Conservation (phyloP, 1,139 yeast species). For the Hyphopichia khmerensis region DNA sequence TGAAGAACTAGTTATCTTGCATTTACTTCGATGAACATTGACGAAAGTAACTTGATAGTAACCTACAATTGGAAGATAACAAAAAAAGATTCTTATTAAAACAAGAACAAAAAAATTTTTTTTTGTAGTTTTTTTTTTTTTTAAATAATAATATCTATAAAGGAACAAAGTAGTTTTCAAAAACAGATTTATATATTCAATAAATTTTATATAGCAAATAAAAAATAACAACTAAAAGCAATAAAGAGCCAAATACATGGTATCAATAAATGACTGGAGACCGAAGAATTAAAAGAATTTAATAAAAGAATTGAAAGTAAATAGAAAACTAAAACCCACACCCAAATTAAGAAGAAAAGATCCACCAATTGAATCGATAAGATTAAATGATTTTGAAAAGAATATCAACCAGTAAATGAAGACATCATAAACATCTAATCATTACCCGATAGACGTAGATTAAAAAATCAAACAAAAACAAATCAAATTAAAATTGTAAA, state of each 20-base stretch:
- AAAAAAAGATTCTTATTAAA: background rate
- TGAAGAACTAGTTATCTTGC: too few species aligned
- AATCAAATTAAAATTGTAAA: background rate
- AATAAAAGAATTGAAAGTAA: background rate
- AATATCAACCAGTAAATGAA: background rate
- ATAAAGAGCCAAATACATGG: background rate
- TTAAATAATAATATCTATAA: background rate
- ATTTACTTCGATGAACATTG: too few species aligned
- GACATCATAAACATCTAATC: background rate
- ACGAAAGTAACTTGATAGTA: too few species aligned
- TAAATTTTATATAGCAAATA: background rate
- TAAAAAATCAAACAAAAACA: background rate
- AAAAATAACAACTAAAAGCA: background rate
- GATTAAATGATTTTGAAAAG: background rate
- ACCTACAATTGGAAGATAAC: background rate
- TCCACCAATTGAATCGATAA: background rate
- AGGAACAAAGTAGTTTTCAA: background rate
- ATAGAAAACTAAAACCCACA: background rate
- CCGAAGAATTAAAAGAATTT: background rate
- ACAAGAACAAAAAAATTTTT: background rate
- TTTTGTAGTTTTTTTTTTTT: background rate
- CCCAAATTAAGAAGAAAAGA: background rate
- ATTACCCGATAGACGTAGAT: background rate
- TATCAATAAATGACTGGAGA: background rate
- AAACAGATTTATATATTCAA: background rate